A percentile compares a stretch with the other conserved stretches of the same genome.
Conservation (phyloP, 257 asterid species). For the Eustoma russellianum region DNA sequence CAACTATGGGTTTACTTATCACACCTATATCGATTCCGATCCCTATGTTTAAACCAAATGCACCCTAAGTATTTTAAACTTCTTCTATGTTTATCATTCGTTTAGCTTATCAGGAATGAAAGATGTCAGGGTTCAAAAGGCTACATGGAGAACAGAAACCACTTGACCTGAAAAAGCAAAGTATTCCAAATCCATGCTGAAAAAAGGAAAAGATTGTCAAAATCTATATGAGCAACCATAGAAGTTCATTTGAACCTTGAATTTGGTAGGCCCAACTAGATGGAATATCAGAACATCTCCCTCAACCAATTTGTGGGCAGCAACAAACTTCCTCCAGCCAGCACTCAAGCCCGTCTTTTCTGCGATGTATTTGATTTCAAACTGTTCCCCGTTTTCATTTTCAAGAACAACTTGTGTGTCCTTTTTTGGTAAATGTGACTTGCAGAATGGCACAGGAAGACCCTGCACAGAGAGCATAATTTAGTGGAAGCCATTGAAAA, state of each 20-base stretch:
- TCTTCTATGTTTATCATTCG: too few species aligned
- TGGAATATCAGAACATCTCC: slow-evolving; percentile 85
- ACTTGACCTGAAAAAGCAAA: too few species aligned
- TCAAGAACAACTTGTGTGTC: slow-evolving; percentile 51
- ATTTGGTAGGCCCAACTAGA: slow-evolving; percentile 38
- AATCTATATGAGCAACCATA: too few species aligned
- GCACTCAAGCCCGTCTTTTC: slow-evolving; percentile 88
- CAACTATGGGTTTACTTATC: too few species aligned
- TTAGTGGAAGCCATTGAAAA: slow-evolving; percentile 5
- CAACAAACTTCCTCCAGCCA: slow-evolving; percentile 85
- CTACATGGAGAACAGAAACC: too few species aligned
- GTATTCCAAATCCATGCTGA: too few species aligned
- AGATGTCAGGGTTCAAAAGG: too few species aligned
- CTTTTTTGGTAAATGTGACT: slow-evolving; percentile 47
- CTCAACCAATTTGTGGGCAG: slow-evolving; percentile 66
- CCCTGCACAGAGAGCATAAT: slow-evolving; percentile 33
- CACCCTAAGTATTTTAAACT: too few species aligned
- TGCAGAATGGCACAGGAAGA: slow-evolving; percentile 85
- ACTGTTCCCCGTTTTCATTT: slow-evolving; percentile 60
- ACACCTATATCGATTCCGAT: too few species aligned
- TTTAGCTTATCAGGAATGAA: too few species aligned
- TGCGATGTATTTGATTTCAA: slow-evolving; percentile 56
- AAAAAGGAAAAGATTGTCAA: slow-evolving; percentile 10
- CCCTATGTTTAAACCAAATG: too few species aligned
- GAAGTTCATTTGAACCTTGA: too few species aligned